Base-by-base conservation (phyloP, 345 rosid genomes). In the Eutrema japonicum region DNA sequence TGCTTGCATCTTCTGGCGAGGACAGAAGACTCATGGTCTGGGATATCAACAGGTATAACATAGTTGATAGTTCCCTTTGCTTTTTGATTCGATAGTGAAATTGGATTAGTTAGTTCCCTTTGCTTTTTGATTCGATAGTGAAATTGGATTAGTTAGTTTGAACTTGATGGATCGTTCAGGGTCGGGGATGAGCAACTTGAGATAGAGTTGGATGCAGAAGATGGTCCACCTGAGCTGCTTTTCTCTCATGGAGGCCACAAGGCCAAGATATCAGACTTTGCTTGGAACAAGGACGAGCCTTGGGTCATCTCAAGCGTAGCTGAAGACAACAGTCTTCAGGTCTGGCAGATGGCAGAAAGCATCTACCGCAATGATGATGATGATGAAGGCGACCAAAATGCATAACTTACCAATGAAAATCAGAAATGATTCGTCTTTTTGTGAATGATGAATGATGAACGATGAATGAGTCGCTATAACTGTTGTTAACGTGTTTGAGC, bases 11-110 rank as follows among this genome's bases (percentile, higher is more conserved):
- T 76, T 88, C 93, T 5, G 89, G 96, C 8, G 96, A 86, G 64
- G 96, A 90, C 81, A 80, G 97, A 82, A 92, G 99, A 70, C 54
- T 95, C 71, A 92, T 84, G 80, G 86, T 95, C 56, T 92, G 97
- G 99, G 97, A 92, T 76, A 86, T 95, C 14, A 88, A 79, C 83
- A 89, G 96, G 98, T 94, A 86, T 94, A 86, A 35, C 47, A 66
- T 10, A 14, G 10, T 2, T 0, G 10, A 46, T 56, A 9, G 0
- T 36, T 55, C 3, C 8, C 10, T 22, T 52, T 26, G 10, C 9
- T 11, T 64, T 59, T 35, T 32, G 29, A 41, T 59, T 48, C 46
- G 38, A 16, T 7, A 30, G 11, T 12, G 68, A 58, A 62, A 29
- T 46, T 27, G 33, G 37, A 53, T 59, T 32, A 66, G 37, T 30